Evolutionary conservation across 2,329 filamentous ascomycete species (phyloP).

Genomic region (Pestalotiopsis sp.): DNA sequence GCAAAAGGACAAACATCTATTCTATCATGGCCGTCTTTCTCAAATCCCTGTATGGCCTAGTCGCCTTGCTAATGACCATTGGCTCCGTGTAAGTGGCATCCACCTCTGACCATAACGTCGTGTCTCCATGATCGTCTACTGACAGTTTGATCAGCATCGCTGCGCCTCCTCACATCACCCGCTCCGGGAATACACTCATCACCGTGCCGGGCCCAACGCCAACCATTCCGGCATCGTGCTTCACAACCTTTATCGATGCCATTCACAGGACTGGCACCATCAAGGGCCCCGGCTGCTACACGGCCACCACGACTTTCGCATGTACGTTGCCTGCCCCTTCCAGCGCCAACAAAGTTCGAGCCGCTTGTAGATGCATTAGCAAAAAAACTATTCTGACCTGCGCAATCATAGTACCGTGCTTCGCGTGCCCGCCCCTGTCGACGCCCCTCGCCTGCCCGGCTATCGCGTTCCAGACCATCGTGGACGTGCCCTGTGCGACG

Average conservation of each 20-base stretch:
- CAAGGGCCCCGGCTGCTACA: background rate
- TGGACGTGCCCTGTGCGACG: background rate
- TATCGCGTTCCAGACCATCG: background rate
- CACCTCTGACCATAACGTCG: background rate
- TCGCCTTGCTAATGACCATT: background rate
- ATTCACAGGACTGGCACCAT: background rate
- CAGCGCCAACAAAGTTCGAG: no score
- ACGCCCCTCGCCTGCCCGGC: background rate
- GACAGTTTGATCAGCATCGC: background rate
- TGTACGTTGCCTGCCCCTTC: background rate
- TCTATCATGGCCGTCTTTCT: background rate
- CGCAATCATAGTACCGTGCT: background rate
- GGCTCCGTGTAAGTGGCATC: background rate
- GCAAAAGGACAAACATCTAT: background rate
- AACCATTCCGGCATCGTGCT: background rate
- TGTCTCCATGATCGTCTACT: background rate
- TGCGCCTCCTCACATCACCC: background rate
- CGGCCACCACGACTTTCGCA: background rate
- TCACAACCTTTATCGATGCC: background rate
- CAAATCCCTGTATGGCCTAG: background rate
- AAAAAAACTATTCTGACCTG: background rate
- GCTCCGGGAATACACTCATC: background rate
- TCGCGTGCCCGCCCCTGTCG: background rate
- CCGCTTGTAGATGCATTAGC: no score
- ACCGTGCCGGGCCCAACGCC: background rate